These are phyloP conservation scores for Boechera divaricarpa DNA, from an alignment of 345 rosid genomes.

Conservation along the genomic window DNA sequence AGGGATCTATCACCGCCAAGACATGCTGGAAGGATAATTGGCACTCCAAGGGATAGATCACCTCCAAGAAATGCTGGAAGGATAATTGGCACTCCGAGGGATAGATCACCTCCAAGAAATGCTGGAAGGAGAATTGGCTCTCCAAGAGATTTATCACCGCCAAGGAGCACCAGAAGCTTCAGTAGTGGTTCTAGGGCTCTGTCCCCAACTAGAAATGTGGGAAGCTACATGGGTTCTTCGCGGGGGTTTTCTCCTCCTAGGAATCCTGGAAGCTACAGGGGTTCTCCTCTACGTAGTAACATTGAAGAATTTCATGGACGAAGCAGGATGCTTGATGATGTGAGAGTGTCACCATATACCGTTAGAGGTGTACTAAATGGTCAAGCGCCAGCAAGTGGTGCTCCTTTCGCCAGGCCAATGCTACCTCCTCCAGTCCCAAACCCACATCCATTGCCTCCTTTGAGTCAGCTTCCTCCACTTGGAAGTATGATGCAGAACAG, in stretches of 20 bases:
- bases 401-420: slow-evolving; percentile 60
- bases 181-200: slow-evolving; percentile 35
- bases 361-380: slow-evolving; percentile 61
- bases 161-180: slow-evolving; percentile 29
- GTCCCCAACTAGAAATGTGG: slow-evolving; percentile 39
- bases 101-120: slow-evolving; percentile 25
- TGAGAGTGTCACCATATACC: slow-evolving; percentile 62
- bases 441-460: slow-evolving; percentile 55
- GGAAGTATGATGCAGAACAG: slow-evolving; percentile 54
- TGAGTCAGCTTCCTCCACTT: slow-evolving; percentile 60
- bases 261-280: slow-evolving; percentile 41
- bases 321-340: slow-evolving; percentile 62
- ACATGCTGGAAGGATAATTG: background rate
- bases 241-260: slow-evolving; percentile 39
- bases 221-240: slow-evolving; percentile 43
- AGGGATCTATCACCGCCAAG: slow-evolving; percentile 64
- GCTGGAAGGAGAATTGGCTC: slow-evolving; percentile 21
- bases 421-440: slow-evolving; percentile 60
- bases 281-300: slow-evolving; percentile 33
- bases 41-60: slow-evolving; percentile 18
- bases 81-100: background rate
- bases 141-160: slow-evolving; percentile 53
- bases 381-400: slow-evolving; percentile 54
- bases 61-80: slow-evolving; percentile 31
- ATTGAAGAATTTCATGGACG: slow-evolving; percentile 50